Evolutionary conservation across 1,284 basidiomycete genomes (phyloP).

Genomic region (Hortiboletus rubellus): DNA sequence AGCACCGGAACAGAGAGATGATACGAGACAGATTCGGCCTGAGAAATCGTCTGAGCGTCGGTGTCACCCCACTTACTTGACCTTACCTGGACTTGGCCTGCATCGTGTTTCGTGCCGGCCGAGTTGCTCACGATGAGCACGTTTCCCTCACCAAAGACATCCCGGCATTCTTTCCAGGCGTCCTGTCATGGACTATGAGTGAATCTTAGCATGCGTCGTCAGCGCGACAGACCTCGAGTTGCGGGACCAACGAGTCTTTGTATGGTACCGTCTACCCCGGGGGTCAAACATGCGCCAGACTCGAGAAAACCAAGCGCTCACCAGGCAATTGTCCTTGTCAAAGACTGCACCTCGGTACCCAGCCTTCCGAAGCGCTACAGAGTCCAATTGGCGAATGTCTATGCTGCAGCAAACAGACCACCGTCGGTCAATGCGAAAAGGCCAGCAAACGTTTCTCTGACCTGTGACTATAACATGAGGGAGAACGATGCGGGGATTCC

Average conservation of each 20-base stretch:
- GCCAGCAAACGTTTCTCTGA: constrained; percentile 35
- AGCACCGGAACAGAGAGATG: constrained; percentile 83
- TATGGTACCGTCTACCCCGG: constrained; percentile 69
- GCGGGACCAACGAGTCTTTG: constrained; percentile 69
- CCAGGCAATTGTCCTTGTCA: constrained; percentile 98
- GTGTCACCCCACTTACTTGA: no score
- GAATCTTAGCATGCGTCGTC: neutral
- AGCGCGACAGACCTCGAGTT: constrained; percentile 55
- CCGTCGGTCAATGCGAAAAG: constrained; percentile 1
- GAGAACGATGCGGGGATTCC: constrained; percentile 72
- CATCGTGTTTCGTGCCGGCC: constrained; percentile 80
- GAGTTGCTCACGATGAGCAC: constrained; percentile 95
- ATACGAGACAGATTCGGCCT: constrained; percentile 86
- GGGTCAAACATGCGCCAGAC: neutral
- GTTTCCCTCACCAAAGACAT: constrained; percentile 75
- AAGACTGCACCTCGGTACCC: constrained; percentile 90
- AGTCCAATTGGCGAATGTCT: constrained; percentile 91
- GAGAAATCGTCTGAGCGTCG: constrained; percentile 1
- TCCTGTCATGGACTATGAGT: constrained; percentile 43
- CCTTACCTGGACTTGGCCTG: constrained; percentile 75
- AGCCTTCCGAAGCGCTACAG: constrained; percentile 68
- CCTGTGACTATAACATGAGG: constrained; percentile 76
- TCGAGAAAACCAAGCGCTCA: constrained; percentile 35
- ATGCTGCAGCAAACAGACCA: constrained; percentile 39
- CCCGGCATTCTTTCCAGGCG: constrained; percentile 77